These are phyloP conservation scores for Monilinia fructigena DNA, from an alignment of 2,329 filamentous ascomycete genomes.

Conservation along the genomic window DNA sequence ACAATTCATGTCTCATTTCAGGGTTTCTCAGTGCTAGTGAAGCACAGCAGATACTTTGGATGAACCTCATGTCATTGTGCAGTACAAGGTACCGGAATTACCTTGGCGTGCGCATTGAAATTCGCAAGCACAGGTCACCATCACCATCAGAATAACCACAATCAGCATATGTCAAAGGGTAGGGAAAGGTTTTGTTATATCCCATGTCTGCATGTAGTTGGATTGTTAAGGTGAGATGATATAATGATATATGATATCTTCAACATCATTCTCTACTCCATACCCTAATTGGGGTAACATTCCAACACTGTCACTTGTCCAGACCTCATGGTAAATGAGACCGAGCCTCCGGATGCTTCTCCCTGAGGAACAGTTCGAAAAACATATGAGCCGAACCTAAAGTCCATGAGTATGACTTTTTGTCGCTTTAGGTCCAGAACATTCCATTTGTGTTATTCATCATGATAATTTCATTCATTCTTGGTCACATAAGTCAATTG, in stretches of 20 bases:
- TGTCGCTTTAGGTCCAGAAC: conserved; percentile 9
- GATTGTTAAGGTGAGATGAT: neutral
- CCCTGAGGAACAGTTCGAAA: neutral
- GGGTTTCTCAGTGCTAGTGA: conserved; percentile 21
- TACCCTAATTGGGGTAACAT: no score
- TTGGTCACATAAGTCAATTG: conserved; percentile 6
- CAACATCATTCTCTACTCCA: neutral
- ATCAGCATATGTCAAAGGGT: neutral
- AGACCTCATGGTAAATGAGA: conserved; percentile 6
- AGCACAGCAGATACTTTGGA: conserved; percentile 19
- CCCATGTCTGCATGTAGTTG: neutral
- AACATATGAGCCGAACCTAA: conserved; percentile 5
- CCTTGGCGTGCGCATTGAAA: neutral
- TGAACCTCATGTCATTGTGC: conserved; percentile 20
- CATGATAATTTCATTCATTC: neutral
- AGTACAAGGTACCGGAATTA: conserved; percentile 2
- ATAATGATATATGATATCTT: neutral
- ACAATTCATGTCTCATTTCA: conserved; percentile 14
- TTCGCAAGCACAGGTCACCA: conserved; percentile 1
- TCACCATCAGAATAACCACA: neutral
- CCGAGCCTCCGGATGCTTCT: neutral
- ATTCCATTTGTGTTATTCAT: conserved; percentile 12
- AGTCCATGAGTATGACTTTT: neutral
- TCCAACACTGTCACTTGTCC: conserved; percentile 7
- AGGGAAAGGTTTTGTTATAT: neutral